phyloP scores from a whole-genome alignment of 2,329 filamentous ascomycete genomes.

The Didymella pinodella region DNA sequence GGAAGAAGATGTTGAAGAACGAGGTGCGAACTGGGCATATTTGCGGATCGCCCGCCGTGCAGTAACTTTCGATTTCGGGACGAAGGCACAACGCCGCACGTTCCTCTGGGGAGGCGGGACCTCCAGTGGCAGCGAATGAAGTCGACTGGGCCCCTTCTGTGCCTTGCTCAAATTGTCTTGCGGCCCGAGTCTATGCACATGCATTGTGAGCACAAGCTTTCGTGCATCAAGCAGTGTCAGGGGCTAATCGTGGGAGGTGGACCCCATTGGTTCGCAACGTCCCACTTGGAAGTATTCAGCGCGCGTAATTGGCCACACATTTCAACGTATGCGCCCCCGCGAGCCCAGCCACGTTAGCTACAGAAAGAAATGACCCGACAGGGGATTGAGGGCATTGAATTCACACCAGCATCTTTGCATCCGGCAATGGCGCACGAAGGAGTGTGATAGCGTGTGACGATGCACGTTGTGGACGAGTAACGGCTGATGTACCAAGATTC shows the following conservation, averaged over 20 bases:
- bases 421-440: slow-evolving; percentile 26
- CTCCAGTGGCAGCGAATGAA: slow-evolving; percentile 37
- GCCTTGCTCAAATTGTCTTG: slow-evolving; percentile 43
- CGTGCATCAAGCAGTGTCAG: slow-evolving; percentile 39
- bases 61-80: slow-evolving; percentile 34
- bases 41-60: slow-evolving; percentile 44
- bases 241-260: slow-evolving; percentile 20
- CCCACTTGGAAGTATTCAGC: slow-evolving; percentile 19
- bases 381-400: slow-evolving; percentile 24
- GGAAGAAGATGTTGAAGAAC: slow-evolving; percentile 33
- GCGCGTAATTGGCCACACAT: slow-evolving; percentile 32
- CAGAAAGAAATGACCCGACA: slow-evolving; percentile 38
- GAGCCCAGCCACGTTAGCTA: slow-evolving; percentile 33
- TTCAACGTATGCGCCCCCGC: slow-evolving; percentile 33
- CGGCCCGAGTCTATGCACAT: slow-evolving; percentile 41
- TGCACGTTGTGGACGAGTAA: slow-evolving; percentile 19
- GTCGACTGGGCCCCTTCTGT: slow-evolving; percentile 35
- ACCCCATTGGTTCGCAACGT: slow-evolving; percentile 24
- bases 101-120: slow-evolving; percentile 43
- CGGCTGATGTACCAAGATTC: slow-evolving; percentile 1
- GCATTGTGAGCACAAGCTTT: slow-evolving; percentile 44
- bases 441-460: slow-evolving; percentile 33
- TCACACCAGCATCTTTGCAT: slow-evolving; percentile 15
- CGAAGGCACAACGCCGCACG: slow-evolving; percentile 41
- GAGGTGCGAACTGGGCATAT: slow-evolving; percentile 41